Conservation (phyloP, 306 rosid species). For the Quercus agrifolia region DNA sequence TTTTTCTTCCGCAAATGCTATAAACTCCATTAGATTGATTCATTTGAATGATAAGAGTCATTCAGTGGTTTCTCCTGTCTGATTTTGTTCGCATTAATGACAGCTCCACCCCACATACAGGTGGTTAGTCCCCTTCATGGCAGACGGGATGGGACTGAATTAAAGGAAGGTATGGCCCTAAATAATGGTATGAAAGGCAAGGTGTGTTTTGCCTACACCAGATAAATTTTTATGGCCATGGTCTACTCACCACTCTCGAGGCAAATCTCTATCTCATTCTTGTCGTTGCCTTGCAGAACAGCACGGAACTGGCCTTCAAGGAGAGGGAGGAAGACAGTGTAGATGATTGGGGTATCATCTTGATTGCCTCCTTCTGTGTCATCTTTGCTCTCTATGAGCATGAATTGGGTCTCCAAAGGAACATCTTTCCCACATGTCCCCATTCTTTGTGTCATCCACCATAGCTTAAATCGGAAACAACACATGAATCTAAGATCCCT, state of each 20-base stretch:
- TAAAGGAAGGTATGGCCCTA: conserved; percentile 34
- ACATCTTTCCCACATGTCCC: conserved; percentile 84
- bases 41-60: conserved; percentile 41
- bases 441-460: conserved; percentile 99
- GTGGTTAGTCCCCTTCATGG: conserved; percentile 35
- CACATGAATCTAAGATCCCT: conserved; percentile 86
- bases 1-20: conserved; percentile 43
- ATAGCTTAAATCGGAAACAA: conserved; percentile 89
- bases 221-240: conserved; percentile 31
- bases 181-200: conserved; percentile 28
- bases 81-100: conserved; percentile 40
- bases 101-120: conserved; percentile 47
- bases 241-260: conserved; percentile 91
- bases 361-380: conserved; percentile 33
- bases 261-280: conserved; percentile 80
- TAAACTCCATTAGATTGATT: conserved; percentile 54
- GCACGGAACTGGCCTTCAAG: conserved; percentile 91
- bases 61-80: conserved; percentile 41
- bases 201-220: conserved; percentile 34
- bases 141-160: conserved; percentile 42
- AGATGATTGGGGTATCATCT: conserved; percentile 53
- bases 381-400: conserved; percentile 83
- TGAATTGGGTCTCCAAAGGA: conserved; percentile 92
- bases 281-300: conserved; percentile 86
- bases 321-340: conserved; percentile 92